Evolutionary conservation across 2,329 filamentous ascomycete genomes (phyloP), one percentile per base, ranked within the genome.

Genomic region (Pestalotiopsis sp.): DNA sequence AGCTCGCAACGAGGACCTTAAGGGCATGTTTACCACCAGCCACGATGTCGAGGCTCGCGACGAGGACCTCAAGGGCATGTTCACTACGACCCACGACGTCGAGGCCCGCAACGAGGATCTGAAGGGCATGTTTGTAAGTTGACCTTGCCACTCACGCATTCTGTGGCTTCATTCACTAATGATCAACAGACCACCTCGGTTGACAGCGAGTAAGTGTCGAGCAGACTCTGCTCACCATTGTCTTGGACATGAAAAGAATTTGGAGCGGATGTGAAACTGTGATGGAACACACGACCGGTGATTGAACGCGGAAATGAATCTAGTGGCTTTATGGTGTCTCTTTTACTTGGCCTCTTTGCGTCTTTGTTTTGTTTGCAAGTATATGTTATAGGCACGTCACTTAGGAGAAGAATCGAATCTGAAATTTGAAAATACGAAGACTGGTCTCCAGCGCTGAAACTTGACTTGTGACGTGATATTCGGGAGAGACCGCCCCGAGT

Each of bases 171-270:
- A n/a, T n/a, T n/a, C 41, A 49, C 41, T 49, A 49, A n/a, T 6
- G 4, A n/a, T n/a, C 3, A n/a, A 2, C 41, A 49, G 41, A 49
- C 41, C 4, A 49, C 41, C 14, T 6, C 41, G 4, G 41, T n/a
- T 1, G 41, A 49, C 41, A 49, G 41, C 41, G 41, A 49, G 14
- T 49, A n/a, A n/a, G 41, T n/a, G 41, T 1, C 1, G 7, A n/a
- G 2, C 7, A 4, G 2, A n/a, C 2, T 3, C 14, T 5, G 6
- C 4, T 49, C 4, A 7, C 11, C 2, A n/a, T n/a, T 5, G 4
- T 1, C n/a, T n/a, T 6, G 14, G 13, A 14, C 41, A 49, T 3
- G 7, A 14, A n/a, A n/a, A 9, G n/a, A n/a, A 49, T 49, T 49
- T 49, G 14, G 41, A 49, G 41, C 7, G 41, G 14, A n/a, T 49